phyloP scores from a whole-genome alignment of 2,329 filamentous ascomycete genomes.

The Escovopsis sp. region DNA sequence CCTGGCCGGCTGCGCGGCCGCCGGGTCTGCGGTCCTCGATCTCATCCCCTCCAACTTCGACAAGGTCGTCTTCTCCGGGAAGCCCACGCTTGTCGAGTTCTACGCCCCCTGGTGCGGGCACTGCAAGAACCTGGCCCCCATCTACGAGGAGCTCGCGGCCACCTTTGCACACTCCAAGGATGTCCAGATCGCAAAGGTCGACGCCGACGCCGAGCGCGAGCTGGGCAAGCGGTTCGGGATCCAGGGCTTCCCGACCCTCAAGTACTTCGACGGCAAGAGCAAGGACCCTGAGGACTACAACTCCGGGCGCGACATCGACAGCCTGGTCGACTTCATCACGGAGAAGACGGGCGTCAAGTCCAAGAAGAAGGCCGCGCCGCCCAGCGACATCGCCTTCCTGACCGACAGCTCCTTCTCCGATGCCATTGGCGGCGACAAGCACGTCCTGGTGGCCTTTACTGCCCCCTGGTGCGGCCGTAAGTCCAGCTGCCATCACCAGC shows the following conservation, averaged over 20 bases:
- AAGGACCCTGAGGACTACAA: constrained; percentile 74
- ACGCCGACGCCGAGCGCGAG: constrained; percentile 76
- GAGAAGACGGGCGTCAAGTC: constrained; percentile 78
- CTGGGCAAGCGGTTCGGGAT: constrained; percentile 79
- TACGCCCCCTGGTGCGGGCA: constrained; percentile 98
- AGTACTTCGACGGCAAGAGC: constrained; percentile 95
- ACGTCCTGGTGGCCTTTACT: constrained; percentile 91
- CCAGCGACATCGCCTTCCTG: constrained; percentile 66
- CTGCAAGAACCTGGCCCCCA: constrained; percentile 92
- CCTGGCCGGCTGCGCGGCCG: constrained; percentile 40
- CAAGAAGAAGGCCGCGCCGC: constrained; percentile 58
- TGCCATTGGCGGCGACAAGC: constrained; percentile 68
- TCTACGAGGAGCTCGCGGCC: constrained; percentile 80
- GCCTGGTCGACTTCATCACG: constrained; percentile 62
- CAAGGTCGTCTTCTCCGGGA: constrained; percentile 74
- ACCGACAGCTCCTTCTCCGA: constrained; percentile 66
- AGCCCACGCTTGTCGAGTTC: constrained; percentile 94
- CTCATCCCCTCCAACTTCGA: constrained; percentile 88
- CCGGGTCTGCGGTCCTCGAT: constrained; percentile 76
- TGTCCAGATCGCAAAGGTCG: constrained; percentile 87
- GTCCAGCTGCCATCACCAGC: constrained; percentile 17
- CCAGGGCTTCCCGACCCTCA: constrained; percentile 91
- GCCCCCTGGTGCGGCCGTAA: constrained; percentile 97
- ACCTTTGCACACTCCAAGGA: constrained; percentile 42
- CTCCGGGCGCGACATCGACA: constrained; percentile 76